Base-by-base conservation (phyloP, 129 eudicot species). In the Saposhnikovia divaricata region DNA sequence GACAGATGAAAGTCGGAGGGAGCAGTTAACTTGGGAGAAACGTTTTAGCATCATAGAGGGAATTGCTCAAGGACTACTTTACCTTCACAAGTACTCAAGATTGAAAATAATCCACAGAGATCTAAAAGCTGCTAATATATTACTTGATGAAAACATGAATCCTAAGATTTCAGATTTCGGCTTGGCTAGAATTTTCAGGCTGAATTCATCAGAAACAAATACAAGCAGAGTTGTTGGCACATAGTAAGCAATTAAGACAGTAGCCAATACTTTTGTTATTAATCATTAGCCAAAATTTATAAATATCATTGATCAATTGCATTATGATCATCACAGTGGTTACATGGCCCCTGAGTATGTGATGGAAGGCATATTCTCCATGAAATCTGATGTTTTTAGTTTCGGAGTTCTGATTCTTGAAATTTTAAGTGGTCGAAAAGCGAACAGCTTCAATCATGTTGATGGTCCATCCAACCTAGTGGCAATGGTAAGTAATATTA, bases 201-300 rank as follows among this genome's bases (percentile, higher is more conserved):
- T 31, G 1, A 28, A 69, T 69, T 69, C 42, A 69, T 37, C 45
- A 38, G 83, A 85, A 51, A 88, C 83, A 44, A 80, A 79, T 74
- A 85, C 90, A 34, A 65, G 45, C 50, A 71, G 86, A 50, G 85
- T 87, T 38, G 90, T 85, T 38, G 90, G 90, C 28, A 87, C 90
- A 82, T 85, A 84, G 90, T 87, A 82, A 87, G 88, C 12, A 46
- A 46, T 10, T 46, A 11, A 46, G 16, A 46, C 12, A 46, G 50
- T 6, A 12, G 15, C 50, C 15, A 11, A 46, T 46, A 45, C 1
- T 46, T 46, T 46, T 46, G 11, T 16, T 4, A 15, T 18, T 16
- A 12, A 51, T 4, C 59, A 51, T 2, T 51, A 16, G 21, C 59
- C 25, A 19, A 21, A 5, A 55, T 55, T 21, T 55, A 21, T 21